Evolutionary conservation across 352 stramenopile genomes (phyloP), one percentile per base, ranked within the genome.

Genomic region (Elongisporangium anandrum): DNA sequence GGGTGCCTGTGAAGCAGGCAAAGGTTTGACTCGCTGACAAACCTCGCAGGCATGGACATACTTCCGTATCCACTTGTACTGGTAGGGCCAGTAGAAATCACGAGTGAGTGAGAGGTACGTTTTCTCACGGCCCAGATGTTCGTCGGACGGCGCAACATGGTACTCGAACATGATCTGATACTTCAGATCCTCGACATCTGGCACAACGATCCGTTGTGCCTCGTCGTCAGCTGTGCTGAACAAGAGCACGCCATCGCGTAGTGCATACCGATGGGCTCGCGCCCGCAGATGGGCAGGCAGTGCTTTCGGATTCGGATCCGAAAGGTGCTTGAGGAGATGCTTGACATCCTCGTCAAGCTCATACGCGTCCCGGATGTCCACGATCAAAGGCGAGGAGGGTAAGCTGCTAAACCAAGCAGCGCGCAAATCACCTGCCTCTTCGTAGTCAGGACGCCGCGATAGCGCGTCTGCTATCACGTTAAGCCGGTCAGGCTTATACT

Each of bases 401-500:
- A 7, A 34, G 7, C 24, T 34, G 24, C 24, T 34, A 7, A 7
- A 8, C 4, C 24, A 7, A 7, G 24, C 24, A 34, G 24, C 24
- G 7, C 24, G 3, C 24, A 34, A 7, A 3, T 3, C 7, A 8
- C 24, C 24, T 34, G 7, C n/a, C 3, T 34, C 24, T 7, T 63
- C 57, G 29, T 63, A 65, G 21, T 66, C 47, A 13, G 64, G 54
- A 16, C 52, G 51, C 6, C 57, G 64, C 6, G 54, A 68, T 2
- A 74, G 38, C 57, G 47, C 55, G 52, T 74, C 63, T 17, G 59
- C 56, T 2, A 74, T 16, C 19, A 63, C 56, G 29, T 68, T 70
- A 5, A 57, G 21, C 22, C 38, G 45, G 4, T 60, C 62, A 1
- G 56, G 56, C 48, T 77, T 70, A 23, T 72, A 74, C 38, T 74